Percentiles rank a stretch among this genome's conserved stretches.
Evolutionary conservation across 2,329 filamentous ascomycete genomes (phyloP).

Genomic region (Colletotrichum shisoi): DNA sequence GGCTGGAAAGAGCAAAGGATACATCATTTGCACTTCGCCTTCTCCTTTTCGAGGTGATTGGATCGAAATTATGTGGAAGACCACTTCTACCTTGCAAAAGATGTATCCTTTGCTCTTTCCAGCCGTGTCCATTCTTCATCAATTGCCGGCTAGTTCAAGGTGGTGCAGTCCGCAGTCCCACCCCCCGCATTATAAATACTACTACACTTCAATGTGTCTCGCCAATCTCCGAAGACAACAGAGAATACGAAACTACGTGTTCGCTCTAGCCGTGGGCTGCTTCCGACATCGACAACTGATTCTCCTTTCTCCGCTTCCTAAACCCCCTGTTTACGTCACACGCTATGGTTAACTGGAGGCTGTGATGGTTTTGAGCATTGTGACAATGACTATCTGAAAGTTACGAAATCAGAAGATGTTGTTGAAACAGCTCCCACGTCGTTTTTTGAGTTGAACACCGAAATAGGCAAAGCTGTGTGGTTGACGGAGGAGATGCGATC

Average conservation of each 20-base stretch:
- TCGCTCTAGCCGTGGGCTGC: neutral
- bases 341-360: neutral
- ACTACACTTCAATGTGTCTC: slow-evolving; percentile 2
- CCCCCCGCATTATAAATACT: neutral
- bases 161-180: slow-evolving; percentile 1
- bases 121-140: slow-evolving; percentile 11
- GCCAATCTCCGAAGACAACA: slow-evolving; percentile 12
- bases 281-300: neutral
- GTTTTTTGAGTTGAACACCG: neutral
- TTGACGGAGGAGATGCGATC: neutral
- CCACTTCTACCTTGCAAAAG: slow-evolving; percentile 6
- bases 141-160: slow-evolving; percentile 17
- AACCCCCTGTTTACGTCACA: neutral
- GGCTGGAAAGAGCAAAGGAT: too few species aligned
- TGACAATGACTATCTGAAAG: neutral
- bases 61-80: neutral
- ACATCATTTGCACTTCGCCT: slow-evolving; percentile 11
- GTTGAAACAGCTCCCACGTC: neutral
- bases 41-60: neutral
- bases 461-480: slow-evolving; percentile 14
- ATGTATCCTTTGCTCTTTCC: slow-evolving; percentile 11
- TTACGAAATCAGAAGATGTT: neutral
- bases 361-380: neutral
- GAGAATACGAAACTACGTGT: slow-evolving; percentile 20
- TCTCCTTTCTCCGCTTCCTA: neutral